phyloP scores from a whole-genome alignment of 768 basidiomycete genomes.

The Leccinum subtestaceum region DNA sequence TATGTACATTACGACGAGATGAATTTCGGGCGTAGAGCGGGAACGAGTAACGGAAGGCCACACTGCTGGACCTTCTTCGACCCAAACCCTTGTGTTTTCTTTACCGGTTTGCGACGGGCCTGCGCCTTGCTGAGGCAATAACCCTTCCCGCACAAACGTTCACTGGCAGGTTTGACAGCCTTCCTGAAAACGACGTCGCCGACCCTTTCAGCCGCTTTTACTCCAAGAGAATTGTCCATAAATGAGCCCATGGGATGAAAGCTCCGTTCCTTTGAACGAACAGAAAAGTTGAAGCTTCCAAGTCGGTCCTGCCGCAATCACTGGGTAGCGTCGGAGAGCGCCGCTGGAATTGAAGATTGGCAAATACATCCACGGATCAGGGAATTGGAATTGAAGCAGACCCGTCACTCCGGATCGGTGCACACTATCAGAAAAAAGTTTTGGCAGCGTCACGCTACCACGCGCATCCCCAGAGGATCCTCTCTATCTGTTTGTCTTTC shows the following conservation, averaged over 20 bases:
- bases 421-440: conserved; percentile 1
- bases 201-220: conserved; percentile 14
- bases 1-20: conserved; percentile 5
- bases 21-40: conserved; percentile 21
- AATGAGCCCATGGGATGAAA: conserved; percentile 3
- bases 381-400: neutral
- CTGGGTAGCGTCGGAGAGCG: conserved; percentile 13
- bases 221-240: conserved; percentile 16
- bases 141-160: conserved; percentile 6
- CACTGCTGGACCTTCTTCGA: conserved; percentile 6
- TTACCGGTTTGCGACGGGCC: neutral
- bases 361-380: conserved; percentile 24
- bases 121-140: conserved; percentile 11
- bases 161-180: conserved; percentile 5
- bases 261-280: conserved; percentile 9
- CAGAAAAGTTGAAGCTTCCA: neutral
- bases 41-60: neutral
- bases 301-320: conserved; percentile 7
- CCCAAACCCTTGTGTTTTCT: conserved; percentile 4
- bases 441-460: conserved; percentile 4
- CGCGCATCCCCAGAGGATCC: conserved; percentile 6
- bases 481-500: neutral
- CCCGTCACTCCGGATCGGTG: conserved; percentile 11
- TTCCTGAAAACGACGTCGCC: conserved; percentile 6
- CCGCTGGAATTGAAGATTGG: conserved; percentile 14